Base-by-base conservation (phyloP, 2,329 filamentous ascomycete species). In the Aureobasidium pullulans region DNA sequence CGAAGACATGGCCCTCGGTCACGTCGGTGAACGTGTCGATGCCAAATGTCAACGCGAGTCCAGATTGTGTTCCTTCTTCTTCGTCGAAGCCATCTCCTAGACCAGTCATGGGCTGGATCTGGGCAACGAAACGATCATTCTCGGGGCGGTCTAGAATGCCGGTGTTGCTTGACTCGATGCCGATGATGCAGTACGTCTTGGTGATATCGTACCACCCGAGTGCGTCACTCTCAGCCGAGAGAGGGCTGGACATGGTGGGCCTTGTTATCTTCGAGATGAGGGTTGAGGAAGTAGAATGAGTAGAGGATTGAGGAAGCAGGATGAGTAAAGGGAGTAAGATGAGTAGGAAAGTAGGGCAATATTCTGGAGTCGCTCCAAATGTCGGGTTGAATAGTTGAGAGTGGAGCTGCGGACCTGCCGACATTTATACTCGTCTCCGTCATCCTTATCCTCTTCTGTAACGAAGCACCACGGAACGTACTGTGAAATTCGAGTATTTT, bases 121-220 rank as follows among this genome's bases (percentile, higher is more conserved):
- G 36, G n/a, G 19, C 23, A 9, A 58, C 43, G n/a, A 48, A 58
- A 3, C 43, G 34, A 6, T 58, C 54, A 2, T 58, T 58, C 7
- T 58, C 43, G 9, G 44, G 44, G 13, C 43, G 23, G 2, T 58
- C 43, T 2, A 58, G 54, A 15, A 58, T 44, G n/a, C 43, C 37
- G 23, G 43, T 58, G 7, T 16, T 19, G 6, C 44, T 42, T 23
- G 54, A 49, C 36, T 48, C 44, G 11, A 58, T 28, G n/a, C 40
- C 54, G 34, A 58, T 58, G 34, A 58, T 28, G 44, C 54, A 58
- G 44, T 40, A 58, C 8, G 54, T 58, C 32, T 49, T 58, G 39
- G 54, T 40, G 16, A 23, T 7, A 49, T 58, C 54, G 29, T 42
- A 49, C 54, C 54, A 58, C 28, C 32, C 42, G 8, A 47, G 15